Base-by-base conservation (phyloP, 2,329 filamentous ascomycete species). In the Parasarocladium wereldwijsianum region DNA sequence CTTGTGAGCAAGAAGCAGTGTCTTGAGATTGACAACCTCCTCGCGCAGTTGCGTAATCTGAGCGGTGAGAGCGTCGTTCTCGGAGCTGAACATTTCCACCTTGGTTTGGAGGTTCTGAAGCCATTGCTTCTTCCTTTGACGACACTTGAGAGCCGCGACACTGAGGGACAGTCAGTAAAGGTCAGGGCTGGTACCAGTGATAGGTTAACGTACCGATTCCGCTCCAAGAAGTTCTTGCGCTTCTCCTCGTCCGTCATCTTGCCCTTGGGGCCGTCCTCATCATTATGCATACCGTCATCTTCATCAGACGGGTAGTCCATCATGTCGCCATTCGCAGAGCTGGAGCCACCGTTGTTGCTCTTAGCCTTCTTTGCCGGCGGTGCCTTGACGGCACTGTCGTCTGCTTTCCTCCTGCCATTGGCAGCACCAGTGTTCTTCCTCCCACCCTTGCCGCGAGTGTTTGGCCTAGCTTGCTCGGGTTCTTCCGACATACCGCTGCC, bases 161-260 rank as follows among this genome's bases (percentile, higher is more conserved):
- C 90, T 94, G 13, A 40, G 14, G 16, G 12, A 10, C 36, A 18
- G 22, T 29, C 8, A 30, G 26, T 14, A 24, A 37, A 36, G 39
- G 17, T 9, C 4, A 14, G 14, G 21, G 5, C 3, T 14, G 18
- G 14, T 7, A 22, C 11, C 3, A 17, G 3, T 8, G 4, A 23
- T 27, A 13, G 15, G 6, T n/a, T 17, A 27, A 58, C 72, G 45
- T 72, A 93, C 87, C 87, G 76, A 53, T 98, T 98, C 17, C 90
- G 70, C 49, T 98, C 90, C 3, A 98, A 63, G 54, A 98, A 98
- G 51, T 96, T 98, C 60, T 92, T 93, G 24, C 90, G 71, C 63
- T 98, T 98, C 60, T 98, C 90, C 47, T 96, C 90, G 33, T 96
- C 90, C 0, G 86, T 94, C 84, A 94, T 93, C 62, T 93, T 94